A percentile compares a stretch with the other conserved stretches of the same genome.
Conservation (phyloP, 805 yeast genomes). For the Metschnikowia henanensis region DNA sequence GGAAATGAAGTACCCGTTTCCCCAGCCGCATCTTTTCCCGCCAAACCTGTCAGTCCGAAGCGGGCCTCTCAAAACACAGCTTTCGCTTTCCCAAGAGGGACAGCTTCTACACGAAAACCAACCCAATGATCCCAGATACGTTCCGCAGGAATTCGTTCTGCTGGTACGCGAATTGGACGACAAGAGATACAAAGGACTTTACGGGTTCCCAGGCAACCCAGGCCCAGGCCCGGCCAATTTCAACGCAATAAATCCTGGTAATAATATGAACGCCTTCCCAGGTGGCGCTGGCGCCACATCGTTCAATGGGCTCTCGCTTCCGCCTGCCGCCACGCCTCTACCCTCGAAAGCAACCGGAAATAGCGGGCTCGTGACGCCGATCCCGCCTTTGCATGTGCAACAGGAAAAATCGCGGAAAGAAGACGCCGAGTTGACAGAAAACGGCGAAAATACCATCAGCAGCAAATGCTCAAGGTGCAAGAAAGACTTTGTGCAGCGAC, state of each 20-base stretch:
- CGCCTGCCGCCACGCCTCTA: slow-evolving; percentile 5
- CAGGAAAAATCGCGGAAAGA: slow-evolving; percentile 31
- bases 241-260: background rate
- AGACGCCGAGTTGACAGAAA: slow-evolving; percentile 6
- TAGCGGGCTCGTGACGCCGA: slow-evolving; percentile 28
- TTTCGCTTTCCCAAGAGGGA: slow-evolving; percentile 2
- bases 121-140: slow-evolving; percentile 16
- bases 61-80: slow-evolving; percentile 9
- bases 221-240: background rate
- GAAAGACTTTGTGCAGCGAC: slow-evolving; percentile 51
- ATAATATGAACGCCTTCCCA: slow-evolving; percentile 1
- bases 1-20: slow-evolving; percentile 17
- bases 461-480: slow-evolving; percentile 56
- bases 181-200: slow-evolving; percentile 13
- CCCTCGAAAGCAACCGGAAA: slow-evolving; percentile 13
- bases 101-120: slow-evolving; percentile 8
- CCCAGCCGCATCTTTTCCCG: slow-evolving; percentile 15
- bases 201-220: slow-evolving; percentile 12
- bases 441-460: slow-evolving; percentile 12
- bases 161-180: slow-evolving; percentile 18
- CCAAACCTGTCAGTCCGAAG: slow-evolving; percentile 14
- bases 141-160: slow-evolving; percentile 15
- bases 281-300: slow-evolving; percentile 11
- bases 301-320: slow-evolving; percentile 9
- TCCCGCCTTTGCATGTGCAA: slow-evolving; percentile 45